Evolutionary conservation across 495 filamentous ascomycete species (phyloP), one percentile per base, ranked within the genome.

Genomic region (Aspergillus baeticus): DNA sequence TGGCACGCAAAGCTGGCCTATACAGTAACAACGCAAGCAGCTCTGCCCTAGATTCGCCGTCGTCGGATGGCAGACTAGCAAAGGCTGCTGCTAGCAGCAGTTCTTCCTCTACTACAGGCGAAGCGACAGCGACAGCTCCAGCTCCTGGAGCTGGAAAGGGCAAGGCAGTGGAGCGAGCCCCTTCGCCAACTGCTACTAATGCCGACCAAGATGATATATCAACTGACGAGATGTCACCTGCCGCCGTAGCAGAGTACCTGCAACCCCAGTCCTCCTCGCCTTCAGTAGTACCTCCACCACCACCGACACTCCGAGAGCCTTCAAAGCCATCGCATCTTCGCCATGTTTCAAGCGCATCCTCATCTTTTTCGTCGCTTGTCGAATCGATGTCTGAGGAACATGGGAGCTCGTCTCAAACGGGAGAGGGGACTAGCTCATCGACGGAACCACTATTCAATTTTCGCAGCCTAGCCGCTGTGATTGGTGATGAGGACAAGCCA

Each of bases 361-460:
- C 90, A 0, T 82, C 88, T 4, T 81, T 86, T 13, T 95, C 91
- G 2, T 92, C 89, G 0, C 72, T 87, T 10, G 74, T 83, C 18
- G 89, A 91, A 46, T 88, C 82, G 14, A 72, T 76, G 14, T 74
- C 80, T 2, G 87, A 81, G 2, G 61, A 82, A 38, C 70, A 56
- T 61, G 46, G 59, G 57, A 45, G 45, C 3, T 38, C 34, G 20
- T 26, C 47, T 21, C 47, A 50, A 17, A n/a, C 71, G n/a, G 64
- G 67, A 20, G 72, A 76, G 49, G 81, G 79, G 7, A 81, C 76
- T 21, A 82, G 77, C 57, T 72, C 80, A 1, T 80, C 82, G 43
- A 69, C 76, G 0, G 92, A 96, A 62, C 84, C 89, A 2, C 84
- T 96, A 84, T 92, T 96, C 74, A 96, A 95, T 69, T 96, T 97